Evolutionary conservation across 768 basidiomycete species (phyloP).

Genomic region (Boletus rubescentipes): DNA sequence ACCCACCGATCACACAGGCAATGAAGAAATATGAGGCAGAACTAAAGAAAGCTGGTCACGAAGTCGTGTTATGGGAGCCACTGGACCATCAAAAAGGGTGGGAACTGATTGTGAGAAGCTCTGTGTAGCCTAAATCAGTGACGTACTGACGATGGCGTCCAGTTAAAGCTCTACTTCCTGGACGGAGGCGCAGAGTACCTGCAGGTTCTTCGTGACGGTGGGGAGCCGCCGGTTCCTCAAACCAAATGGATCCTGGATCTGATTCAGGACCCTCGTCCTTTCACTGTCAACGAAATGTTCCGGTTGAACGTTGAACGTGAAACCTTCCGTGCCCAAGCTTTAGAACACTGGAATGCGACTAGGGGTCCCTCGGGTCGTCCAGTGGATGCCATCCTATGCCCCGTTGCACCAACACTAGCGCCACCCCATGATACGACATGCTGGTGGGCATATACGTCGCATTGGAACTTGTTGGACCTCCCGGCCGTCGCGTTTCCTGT

Average conservation of each 20-base stretch:
- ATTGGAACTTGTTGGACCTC: constrained; percentile 55
- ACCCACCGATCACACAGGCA: constrained; percentile 46
- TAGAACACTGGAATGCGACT: constrained; percentile 47
- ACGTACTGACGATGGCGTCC: constrained; percentile 15
- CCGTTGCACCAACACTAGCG: constrained; percentile 46
- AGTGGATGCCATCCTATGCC: constrained; percentile 49
- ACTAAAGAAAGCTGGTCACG: constrained; percentile 46
- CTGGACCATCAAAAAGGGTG: constrained; percentile 43
- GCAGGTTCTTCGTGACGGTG: constrained; percentile 33
- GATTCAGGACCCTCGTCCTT: constrained; percentile 37
- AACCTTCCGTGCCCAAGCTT: constrained; percentile 37
- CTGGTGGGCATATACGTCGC: constrained; percentile 52
- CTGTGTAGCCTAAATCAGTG: background rate
- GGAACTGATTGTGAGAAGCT: constrained; percentile 43
- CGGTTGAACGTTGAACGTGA: constrained; percentile 45
- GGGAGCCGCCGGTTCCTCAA: constrained; percentile 41
- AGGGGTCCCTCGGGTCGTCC: constrained; percentile 37
- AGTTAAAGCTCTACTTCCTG: constrained; percentile 49
- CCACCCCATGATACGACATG: constrained; percentile 46
- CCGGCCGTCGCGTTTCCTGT: constrained; percentile 49
- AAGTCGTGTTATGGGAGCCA: constrained; percentile 51
- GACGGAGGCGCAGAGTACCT: constrained; percentile 49
- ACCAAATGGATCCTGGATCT: constrained; percentile 45
- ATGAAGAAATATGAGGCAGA: constrained; percentile 39
- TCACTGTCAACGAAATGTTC: constrained; percentile 43